Evolutionary conservation across 2,329 filamentous ascomycete species (phyloP).

Genomic region (Epichloe brachyelytri): DNA sequence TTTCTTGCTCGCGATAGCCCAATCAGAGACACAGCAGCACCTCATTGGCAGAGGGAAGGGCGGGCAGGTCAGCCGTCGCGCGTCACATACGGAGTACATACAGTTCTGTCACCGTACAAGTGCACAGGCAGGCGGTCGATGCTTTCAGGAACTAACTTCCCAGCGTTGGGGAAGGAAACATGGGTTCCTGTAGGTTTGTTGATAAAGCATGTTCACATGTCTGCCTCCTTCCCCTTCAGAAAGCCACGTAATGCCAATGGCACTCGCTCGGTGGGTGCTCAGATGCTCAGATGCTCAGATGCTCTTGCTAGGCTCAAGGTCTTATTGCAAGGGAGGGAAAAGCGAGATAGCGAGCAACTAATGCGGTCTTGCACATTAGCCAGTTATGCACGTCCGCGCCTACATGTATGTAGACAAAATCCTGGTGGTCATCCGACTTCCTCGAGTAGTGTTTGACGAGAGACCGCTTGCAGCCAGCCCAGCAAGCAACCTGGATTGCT

Average conservation of each 20-base stretch:
- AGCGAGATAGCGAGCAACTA: neutral
- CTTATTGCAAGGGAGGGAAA: neutral
- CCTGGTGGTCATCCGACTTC: slow-evolving; percentile 7
- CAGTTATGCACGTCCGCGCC: neutral
- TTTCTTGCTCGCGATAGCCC: neutral
- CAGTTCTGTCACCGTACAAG: neutral
- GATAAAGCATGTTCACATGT: no score
- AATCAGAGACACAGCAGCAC: neutral
- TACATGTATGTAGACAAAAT: neutral
- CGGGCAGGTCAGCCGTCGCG: slow-evolving; percentile 2
- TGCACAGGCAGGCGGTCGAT: no score
- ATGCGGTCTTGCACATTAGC: neutral
- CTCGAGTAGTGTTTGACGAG: slow-evolving; percentile 1
- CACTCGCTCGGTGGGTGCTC: neutral
- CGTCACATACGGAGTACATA: neutral
- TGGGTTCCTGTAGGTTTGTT: no score
- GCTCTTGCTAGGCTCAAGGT: neutral
- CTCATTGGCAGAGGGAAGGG: slow-evolving; percentile 1
- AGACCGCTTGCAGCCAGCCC: slow-evolving; percentile 7
- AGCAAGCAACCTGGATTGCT: neutral
- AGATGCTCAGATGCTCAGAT: neutral
- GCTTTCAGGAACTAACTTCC: no score
- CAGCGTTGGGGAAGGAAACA: no score
- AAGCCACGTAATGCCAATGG: neutral
- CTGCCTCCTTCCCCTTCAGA: neutral